Evolutionary conservation across 2,329 filamentous ascomycete genomes (phyloP).

Genomic region (Hyphodiscus sp.): DNA sequence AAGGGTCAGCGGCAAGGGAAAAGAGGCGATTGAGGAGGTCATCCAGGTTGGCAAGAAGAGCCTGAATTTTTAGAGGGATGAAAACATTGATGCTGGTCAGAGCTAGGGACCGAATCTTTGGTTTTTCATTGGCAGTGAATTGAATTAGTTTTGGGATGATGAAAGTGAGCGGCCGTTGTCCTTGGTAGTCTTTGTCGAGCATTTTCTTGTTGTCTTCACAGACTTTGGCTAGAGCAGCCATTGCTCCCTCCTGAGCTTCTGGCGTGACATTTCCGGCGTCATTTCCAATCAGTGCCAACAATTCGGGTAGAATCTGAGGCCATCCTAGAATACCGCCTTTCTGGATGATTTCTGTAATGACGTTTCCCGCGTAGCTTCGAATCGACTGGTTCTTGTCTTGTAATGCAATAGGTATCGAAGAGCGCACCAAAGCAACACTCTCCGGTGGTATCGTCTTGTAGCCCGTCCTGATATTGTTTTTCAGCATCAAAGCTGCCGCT

Average conservation of each 20-base stretch:
- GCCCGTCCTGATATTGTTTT: conserved; percentile 77
- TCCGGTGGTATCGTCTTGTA: conserved; percentile 70
- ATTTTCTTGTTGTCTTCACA: conserved; percentile 92
- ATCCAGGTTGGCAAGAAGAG: conserved; percentile 75
- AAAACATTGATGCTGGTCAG: conserved; percentile 88
- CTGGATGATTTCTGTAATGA: conserved; percentile 86
- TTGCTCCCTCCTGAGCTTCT: conserved; percentile 83
- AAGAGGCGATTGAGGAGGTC: conserved; percentile 78
- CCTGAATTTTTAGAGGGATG: conserved; percentile 75
- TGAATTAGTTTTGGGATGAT: conserved; percentile 87
- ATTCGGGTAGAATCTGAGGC: conserved; percentile 82
- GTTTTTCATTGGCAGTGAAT: conserved; percentile 68
- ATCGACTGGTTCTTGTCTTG: conserved; percentile 79
- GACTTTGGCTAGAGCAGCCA: conserved; percentile 88
- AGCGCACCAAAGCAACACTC: conserved; percentile 71
- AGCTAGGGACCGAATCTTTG: conserved; percentile 74
- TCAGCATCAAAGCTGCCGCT: conserved; percentile 88
- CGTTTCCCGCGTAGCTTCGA: conserved; percentile 82
- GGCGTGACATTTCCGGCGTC: conserved; percentile 58
- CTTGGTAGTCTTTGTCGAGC: conserved; percentile 80
- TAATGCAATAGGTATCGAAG: conserved; percentile 69
- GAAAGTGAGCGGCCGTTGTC: conserved; percentile 79
- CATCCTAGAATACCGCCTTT: conserved; percentile 81
- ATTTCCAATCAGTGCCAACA: conserved; percentile 74
- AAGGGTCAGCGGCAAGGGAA: conserved; percentile 67